Evolutionary conservation across 2,329 filamentous ascomycete species (phyloP), one percentile per base, ranked within the genome.

Genomic region (Diaporthe amygdali): DNA sequence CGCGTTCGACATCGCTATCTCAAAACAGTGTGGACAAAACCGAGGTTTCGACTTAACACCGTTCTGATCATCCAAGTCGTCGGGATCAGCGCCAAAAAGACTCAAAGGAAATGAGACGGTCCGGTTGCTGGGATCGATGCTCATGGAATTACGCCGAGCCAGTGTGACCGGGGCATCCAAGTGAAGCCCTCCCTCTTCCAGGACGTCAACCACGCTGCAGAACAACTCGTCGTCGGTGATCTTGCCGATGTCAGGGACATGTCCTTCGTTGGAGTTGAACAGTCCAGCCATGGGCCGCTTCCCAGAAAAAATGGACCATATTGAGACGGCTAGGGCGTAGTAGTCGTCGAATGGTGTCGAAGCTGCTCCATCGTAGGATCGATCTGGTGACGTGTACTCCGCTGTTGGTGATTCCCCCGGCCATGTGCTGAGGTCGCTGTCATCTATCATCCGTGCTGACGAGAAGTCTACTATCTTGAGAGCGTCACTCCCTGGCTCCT

Each of bases 191-290:
- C 56, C 56, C 20, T 70, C 68, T 37, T 46, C 41, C 30, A 70
- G 25, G 7, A 70, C 49, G 34, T 66, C 68, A 5, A 70, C 47
- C n/a, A 70, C 56, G 7, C 56, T 63, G 46, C 68, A 66, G 39
- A 70, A 70, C 39, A 70, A 15, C 59, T 70, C 55, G 30, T 70
- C 46, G 27, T 70, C 55, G 27, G 68, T 70, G 37, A 70, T 70
- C 12, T 63, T 70, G 47, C 55, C 30, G 37, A 66, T 25, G 22
- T 70, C 37, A 6, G 68, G 68, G 8, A 30, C 34, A 20, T 70
- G 68, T 2, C 56, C 68, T 17, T 70, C 59, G 37, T 66, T 68
- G 10, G 52, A 68, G 66, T 68, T 68, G 54, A 68, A 68, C 15
- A 68, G 22, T 6, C 66, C 66, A 25, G 27, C 37, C 47, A 66